Evolutionary conservation across 78 protist genomes (phyloP).

Genomic region (Ministeria vibrans): DNA sequence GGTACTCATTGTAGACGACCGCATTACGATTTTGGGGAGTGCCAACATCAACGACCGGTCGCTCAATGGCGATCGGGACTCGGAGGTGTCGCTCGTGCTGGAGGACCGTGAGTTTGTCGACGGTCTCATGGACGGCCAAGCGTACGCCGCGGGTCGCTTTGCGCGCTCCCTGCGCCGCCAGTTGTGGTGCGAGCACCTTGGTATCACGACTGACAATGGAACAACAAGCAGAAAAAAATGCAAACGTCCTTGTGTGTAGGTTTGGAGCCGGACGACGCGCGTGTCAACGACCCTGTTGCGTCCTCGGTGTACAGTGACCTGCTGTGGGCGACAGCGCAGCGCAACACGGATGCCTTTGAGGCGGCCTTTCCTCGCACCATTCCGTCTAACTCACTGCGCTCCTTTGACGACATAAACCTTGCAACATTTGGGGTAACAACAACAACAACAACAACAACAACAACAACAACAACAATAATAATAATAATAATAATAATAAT

Average conservation of each 20-base stretch:
- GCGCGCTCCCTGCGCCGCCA: conserved; percentile 17
- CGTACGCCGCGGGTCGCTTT: background rate
- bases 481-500: no score
- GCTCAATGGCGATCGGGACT: conserved; percentile 6
- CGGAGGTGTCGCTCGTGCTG: background rate
- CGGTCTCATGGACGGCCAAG: conserved; percentile 1
- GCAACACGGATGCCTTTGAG: conserved; percentile 12
- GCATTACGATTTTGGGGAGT: conserved; percentile 9
- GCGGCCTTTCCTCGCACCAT: conserved; percentile 3
- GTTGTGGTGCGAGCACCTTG: conserved; percentile 37
- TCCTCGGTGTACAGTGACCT: background rate
- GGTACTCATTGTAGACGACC: conserved; percentile 33
- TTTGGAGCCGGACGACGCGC: background rate
- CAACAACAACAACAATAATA: background rate
- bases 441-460: background rate
- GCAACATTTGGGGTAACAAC: background rate
- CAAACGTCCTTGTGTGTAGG: no score
- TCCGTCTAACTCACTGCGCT: background rate
- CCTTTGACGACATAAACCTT: background rate
- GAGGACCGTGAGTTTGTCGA: background rate
- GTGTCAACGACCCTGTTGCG: background rate
- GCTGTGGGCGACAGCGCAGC: background rate
- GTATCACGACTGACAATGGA: background rate
- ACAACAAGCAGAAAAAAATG: background rate
- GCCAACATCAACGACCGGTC: conserved; percentile 49